Evolutionary conservation across 805 yeast species (phyloP), one percentile per base, ranked within the genome.

Genomic region (Metschnikowia sp.): DNA sequence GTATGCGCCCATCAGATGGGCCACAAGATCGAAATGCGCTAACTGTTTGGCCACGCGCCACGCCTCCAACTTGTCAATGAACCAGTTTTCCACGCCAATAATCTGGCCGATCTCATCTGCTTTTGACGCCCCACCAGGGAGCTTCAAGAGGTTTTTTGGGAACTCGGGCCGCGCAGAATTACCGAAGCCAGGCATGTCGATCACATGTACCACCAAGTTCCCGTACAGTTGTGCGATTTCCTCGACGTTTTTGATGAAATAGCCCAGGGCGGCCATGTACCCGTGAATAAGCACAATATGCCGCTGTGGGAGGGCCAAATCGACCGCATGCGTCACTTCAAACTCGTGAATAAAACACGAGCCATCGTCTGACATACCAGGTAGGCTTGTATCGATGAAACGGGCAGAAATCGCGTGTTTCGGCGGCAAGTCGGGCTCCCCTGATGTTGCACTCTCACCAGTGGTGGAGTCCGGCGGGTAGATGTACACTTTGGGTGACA

Each of bases 211-310:
- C 9, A 59, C 55, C n/a, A 69, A 28, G 7, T 72, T 70, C 3
- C 68, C 66, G 41, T 58, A 59, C 5, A 66, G 50, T 34, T 57
- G 56, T 19, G 65, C 57, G n/a, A 71, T 46, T 3, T 49, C 50
- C 48, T 69, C 75, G 26, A 69, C 55, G 44, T 71, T 72, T 53
- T 69, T 69, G 44, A 70, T 57, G 44, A 69, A 71, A 53, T 64
- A 72, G 5, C 76, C 76, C 49, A 66, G 54, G 1, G 76, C 75
- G 2, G 76, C 76, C 76, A 72, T 71, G 52, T 70, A 72, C 6
- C 76, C 76, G 49, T 72, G 76, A 13, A 71, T 62, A 0, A 72
- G 52, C 8, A 72, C 75, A 4, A 69, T 42, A 39, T 66, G 57
- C 3, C 44, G 42, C 12, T 42, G 38, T 0, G 58, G 54, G 5